A percentile compares a stretch with the other conserved stretches of the same genome.
Evolutionary conservation across 2,329 filamentous ascomycete genomes (phyloP).

Genomic region (Lasiodiplodia gonubiensis): DNA sequence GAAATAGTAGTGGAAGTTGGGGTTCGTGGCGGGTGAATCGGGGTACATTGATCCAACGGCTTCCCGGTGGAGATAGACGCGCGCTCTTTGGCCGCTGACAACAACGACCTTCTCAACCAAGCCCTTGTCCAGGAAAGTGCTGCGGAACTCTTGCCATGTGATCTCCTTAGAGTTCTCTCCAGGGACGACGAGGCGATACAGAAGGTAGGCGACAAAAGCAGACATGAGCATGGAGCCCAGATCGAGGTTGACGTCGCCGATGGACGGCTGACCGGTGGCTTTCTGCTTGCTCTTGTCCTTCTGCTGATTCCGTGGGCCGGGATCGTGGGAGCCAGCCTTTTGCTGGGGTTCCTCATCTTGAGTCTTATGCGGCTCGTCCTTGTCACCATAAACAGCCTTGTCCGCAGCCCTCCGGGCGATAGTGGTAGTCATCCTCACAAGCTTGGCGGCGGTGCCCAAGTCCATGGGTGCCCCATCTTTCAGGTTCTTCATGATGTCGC

Average conservation of each 20-base stretch:
- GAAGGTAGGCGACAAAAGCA: conserved; percentile 65
- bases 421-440: conserved; percentile 62
- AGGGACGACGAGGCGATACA: conserved; percentile 69
- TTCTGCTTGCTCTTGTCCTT: conserved; percentile 34
- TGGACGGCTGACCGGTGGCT: conserved; percentile 33
- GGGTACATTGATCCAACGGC: conserved; percentile 75
- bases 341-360: conserved; percentile 44
- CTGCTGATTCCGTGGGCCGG: conserved; percentile 43
- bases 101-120: conserved; percentile 91
- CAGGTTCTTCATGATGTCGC: conserved; percentile 65
- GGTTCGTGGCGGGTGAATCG: conserved; percentile 71
- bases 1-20: conserved; percentile 86
- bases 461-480: conserved; percentile 56
- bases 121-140: conserved; percentile 93
- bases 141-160: conserved; percentile 96
- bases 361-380: conserved; percentile 36
- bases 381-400: conserved; percentile 38
- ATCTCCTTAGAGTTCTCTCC: conserved; percentile 77
- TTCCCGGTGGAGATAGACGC: conserved; percentile 79
- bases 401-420: conserved; percentile 60
- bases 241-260: conserved; percentile 59
- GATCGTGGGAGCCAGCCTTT: conserved; percentile 53
- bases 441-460: conserved; percentile 64
- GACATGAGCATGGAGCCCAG: conserved; percentile 62
- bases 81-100: conserved; percentile 76